Base-by-base conservation (phyloP, 2,329 filamentous ascomycete genomes). In the Fusarium sulawesiense region DNA sequence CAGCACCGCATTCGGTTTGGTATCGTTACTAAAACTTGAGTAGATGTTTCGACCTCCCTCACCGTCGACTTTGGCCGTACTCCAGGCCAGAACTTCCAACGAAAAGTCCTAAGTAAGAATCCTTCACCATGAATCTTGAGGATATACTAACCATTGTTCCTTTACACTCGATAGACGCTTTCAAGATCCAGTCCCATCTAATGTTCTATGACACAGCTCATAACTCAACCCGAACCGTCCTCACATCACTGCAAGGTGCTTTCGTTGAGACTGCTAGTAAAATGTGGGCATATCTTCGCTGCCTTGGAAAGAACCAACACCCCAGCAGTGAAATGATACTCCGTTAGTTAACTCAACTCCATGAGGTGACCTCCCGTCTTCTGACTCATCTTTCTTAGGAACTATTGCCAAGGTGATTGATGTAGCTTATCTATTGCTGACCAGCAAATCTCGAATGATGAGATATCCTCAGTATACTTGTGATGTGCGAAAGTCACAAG, bases 161-260 rank as follows among this genome's bases (percentile, higher is more conserved):
- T 16, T 21, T n/a, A 16, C 20, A 16, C 25, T 23, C 16, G 6
- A 34, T 53, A 88, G 86, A 86, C 73, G 82, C 89, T 6, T 93
- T 98, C 83, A 94, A 94, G 78, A 89, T 96, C 55, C 93, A 97
- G 77, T 90, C 94, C 54, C 92, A 96, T 73, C 84, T 89, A 51
- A 94, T 97, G 89, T 92, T 93, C 78, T 91, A 93, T 73, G 93
- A 97, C 78, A 92, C 92, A 7, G 80, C 85, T 6, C 90, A 95
- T 82, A 98, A 98, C 81, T 87, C 89, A 6, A 77, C 86, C 10
- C 72, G 78, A 6, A 92, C 90, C 0, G 91, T 96, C 14, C 83
- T 95, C 7, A 79, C 81, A n/a, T 97, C 96, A 72, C 82, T 98
- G 6, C 88, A 91, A 74, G 85, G 86, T n/a, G 89, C 89, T 32